A percentile compares a stretch with the other conserved stretches of the same genome.
Conservation (phyloP, 768 basidiomycete genomes). For the Sporobolomyces pararoseus region DNA sequence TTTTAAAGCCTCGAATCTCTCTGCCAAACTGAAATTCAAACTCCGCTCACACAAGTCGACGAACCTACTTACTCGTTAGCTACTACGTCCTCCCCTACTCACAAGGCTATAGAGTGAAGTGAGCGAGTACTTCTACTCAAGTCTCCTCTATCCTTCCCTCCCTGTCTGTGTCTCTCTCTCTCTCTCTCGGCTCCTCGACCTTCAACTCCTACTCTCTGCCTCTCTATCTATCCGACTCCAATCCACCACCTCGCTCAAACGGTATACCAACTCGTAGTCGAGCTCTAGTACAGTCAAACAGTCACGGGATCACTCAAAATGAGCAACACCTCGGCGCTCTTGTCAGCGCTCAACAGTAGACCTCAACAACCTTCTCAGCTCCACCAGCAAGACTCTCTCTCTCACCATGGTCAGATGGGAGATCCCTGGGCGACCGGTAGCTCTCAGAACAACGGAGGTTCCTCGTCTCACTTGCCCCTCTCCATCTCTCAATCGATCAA, state of each 20-base stretch:
- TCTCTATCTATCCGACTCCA: too few species aligned
- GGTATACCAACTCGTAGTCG: too few species aligned
- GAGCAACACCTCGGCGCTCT: constrained; percentile 35
- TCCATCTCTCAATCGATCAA: constrained; percentile 45
- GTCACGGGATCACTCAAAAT: neutral
- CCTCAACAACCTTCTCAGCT: constrained; percentile 7
- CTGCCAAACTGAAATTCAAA: neutral
- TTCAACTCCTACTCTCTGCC: neutral
- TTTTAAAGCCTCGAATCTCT: neutral
- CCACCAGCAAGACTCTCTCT: constrained; percentile 34
- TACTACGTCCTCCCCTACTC: too few species aligned
- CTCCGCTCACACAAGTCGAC: neutral
- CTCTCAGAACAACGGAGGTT: neutral
- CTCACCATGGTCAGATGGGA: neutral
- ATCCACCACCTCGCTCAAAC: too few species aligned
- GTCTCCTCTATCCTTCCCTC: neutral
- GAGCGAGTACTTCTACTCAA: too few species aligned
- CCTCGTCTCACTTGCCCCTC: constrained; percentile 41
- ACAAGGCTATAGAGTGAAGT: too few species aligned
- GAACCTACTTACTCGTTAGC: too few species aligned
- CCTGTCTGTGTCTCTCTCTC: neutral
- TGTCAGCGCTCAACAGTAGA: constrained; percentile 35
- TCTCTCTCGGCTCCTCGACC: neutral
- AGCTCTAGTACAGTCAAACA: too few species aligned
- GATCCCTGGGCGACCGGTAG: constrained; percentile 28